phyloP scores from a whole-genome alignment of 2,329 filamentous ascomycete genomes.

The Metarhizium robertsii region DNA sequence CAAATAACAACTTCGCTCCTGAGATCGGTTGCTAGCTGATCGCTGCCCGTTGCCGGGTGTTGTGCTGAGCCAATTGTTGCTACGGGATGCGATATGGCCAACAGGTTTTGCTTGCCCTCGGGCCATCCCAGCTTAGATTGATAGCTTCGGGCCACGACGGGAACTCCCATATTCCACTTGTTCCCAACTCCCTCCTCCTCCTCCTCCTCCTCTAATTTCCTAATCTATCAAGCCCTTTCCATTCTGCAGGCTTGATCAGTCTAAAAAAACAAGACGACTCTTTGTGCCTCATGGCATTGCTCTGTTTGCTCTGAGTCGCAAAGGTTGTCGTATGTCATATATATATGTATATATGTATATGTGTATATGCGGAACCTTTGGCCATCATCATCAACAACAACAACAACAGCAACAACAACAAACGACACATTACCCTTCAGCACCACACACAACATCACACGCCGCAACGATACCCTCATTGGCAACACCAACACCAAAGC shows the following conservation, averaged over 20 bases:
- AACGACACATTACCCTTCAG: not conserved
- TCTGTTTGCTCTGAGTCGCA: not conserved
- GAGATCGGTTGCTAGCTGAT: slow-evolving; percentile 8
- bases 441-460: not conserved
- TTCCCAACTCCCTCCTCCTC: not conserved
- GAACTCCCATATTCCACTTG: not conserved
- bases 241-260: not conserved
- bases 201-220: not conserved
- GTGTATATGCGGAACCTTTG: not conserved
- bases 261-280: not conserved
- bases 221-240: not conserved
- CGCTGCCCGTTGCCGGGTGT: slow-evolving; percentile 8
- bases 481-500: not conserved
- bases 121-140: not conserved
- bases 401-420: not conserved
- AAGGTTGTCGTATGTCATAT: not conserved
- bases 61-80: slow-evolving; percentile 6
- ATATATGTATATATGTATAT: not conserved
- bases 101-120: slow-evolving; percentile 4
- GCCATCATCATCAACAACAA: not conserved
- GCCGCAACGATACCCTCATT: not conserved
- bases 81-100: slow-evolving; percentile 4
- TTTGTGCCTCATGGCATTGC: not conserved
- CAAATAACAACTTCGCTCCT: slow-evolving; percentile 5
- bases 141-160: not conserved